These are phyloP conservation scores for Neurospora sp. DNA, from an alignment of 495 filamentous ascomycete species.

Conservation along the genomic window DNA sequence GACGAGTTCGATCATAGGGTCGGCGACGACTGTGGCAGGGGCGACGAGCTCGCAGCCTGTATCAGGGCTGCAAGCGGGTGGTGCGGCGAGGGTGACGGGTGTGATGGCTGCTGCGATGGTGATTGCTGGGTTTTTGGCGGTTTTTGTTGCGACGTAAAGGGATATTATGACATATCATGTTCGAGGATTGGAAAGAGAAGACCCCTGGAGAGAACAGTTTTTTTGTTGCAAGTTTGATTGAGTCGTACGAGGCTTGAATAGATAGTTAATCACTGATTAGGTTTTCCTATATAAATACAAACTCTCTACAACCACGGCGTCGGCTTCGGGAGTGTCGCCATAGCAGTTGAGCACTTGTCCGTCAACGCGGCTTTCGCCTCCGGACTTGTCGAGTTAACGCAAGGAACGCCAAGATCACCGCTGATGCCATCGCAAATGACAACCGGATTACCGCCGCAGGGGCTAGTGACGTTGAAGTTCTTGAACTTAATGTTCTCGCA, in stretches of 20 bases:
- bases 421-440: conserved; percentile 44
- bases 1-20: neutral
- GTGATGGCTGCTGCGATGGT: conserved; percentile 10
- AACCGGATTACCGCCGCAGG: conserved; percentile 33
- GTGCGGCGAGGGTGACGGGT: neutral
- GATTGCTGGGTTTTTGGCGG: conserved; percentile 16
- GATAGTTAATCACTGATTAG: neutral
- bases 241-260: neutral
- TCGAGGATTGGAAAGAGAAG: neutral
- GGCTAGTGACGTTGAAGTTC: conserved; percentile 40
- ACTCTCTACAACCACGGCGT: conserved; percentile 9
- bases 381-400: conserved; percentile 21
- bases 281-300: neutral
- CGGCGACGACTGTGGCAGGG: neutral
- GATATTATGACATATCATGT: neutral
- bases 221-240: neutral
- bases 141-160: conserved; percentile 15
- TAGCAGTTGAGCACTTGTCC: conserved; percentile 13
- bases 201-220: neutral
- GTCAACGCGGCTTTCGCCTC: conserved; percentile 17
- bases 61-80: neutral
- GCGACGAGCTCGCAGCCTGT: neutral
- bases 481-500: conserved; percentile 43
- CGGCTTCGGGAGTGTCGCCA: conserved; percentile 11
- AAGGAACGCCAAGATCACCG: conserved; percentile 40